Base-by-base conservation (phyloP, 2,329 filamentous ascomycete species). In the Cladophialophora bantiana region DNA sequence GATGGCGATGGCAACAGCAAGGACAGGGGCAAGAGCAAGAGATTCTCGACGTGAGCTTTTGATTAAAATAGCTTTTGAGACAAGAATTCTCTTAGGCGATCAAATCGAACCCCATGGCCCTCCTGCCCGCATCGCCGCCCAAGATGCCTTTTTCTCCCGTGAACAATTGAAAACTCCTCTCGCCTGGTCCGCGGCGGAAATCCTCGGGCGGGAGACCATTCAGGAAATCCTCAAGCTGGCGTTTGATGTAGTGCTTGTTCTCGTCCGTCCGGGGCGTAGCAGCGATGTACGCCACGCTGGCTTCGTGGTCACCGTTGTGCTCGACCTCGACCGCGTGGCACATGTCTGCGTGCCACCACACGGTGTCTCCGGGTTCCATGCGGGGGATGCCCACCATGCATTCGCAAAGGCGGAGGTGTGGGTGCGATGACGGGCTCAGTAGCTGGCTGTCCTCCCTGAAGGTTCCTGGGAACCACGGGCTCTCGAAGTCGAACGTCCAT, bases 151-250 rank as follows among this genome's bases (percentile, higher is more conserved):
- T 68, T 54, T 70, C 68, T 0, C 68, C 68, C 3, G 40, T 59
- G n/a, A 64, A 68, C 65, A 66, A 15, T 38, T 62, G 66, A 42
- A 70, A 70, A 20, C 34, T 31, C 26, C 52, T 62, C 63, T 70
- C 68, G 20, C 42, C 20, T 7, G 64, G 35, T 26, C 67, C 67
- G n/a, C n/a, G 35, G 4, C 64, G 35, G 26, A 70, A 76, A 57
- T 68, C 74, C 67, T 59, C 73, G 78, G 67, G 86, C 84, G 67
- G 85, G 81, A 75, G 84, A 78, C 52, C 84, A 79, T 71, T 84
- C 82, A 4, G 82, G 82, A 4, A 84, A 77, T 34, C 84, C 82
- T 31, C 82, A 78, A 75, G 82, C 80, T 13, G 81, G 76, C 80
- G 81, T 85, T 70, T 86, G 83, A 45, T 63, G 52, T 77, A 77